Conservation (phyloP, 2,329 filamentous ascomycete species). For the Xylaria sp. region DNA sequence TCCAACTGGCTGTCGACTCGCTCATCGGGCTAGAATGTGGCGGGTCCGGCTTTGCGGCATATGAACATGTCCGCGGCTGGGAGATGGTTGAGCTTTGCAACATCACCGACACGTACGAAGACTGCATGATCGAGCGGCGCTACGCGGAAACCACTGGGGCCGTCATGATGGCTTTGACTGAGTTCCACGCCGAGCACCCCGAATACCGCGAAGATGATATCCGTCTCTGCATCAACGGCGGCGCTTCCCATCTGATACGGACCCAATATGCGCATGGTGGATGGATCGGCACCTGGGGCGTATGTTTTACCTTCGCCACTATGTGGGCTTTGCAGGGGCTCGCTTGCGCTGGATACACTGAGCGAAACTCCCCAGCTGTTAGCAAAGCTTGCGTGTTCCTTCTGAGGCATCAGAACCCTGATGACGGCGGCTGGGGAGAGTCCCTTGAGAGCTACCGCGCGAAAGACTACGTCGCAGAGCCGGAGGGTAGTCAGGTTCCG, state of each 20-base stretch:
- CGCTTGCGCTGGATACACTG: constrained; percentile 4
- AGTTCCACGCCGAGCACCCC: constrained; percentile 1
- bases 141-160: constrained; percentile 18
- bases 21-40: constrained; percentile 16
- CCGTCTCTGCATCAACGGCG: neutral
- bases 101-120: constrained; percentile 24
- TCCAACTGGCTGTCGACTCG: constrained; percentile 11
- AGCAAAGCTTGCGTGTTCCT: constrained; percentile 16
- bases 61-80: constrained; percentile 13
- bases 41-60: constrained; percentile 11
- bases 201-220: constrained; percentile 12
- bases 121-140: constrained; percentile 11
- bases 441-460: constrained; percentile 4
- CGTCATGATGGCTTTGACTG: constrained; percentile 5
- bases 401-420: constrained; percentile 13
- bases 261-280: constrained; percentile 18
- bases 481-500: constrained; percentile 17
- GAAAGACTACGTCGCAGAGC: constrained; percentile 18
- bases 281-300: constrained; percentile 22
- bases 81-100: constrained; percentile 16
- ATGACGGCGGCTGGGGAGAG: constrained; percentile 22
- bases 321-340: constrained; percentile 22
- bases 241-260: neutral
- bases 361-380: constrained; percentile 10
- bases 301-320: constrained; percentile 21